Evolutionary conservation across 2,329 filamentous ascomycete genomes (phyloP).

Genomic region (Coniochaeta hoffmannii): DNA sequence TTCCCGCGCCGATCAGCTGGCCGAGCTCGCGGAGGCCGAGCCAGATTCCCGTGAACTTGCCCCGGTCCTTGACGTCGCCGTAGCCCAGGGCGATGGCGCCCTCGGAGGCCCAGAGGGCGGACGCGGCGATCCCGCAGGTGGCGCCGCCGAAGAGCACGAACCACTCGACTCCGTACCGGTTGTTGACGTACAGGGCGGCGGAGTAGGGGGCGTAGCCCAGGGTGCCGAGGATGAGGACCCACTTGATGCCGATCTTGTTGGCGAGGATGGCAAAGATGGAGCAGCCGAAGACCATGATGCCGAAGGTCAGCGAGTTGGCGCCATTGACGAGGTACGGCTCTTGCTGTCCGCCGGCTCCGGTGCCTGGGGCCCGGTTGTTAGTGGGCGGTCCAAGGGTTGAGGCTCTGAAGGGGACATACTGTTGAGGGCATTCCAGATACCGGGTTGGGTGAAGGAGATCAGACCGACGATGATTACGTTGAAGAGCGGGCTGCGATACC

Average conservation of each 20-base stretch:
- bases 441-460: constrained; percentile 36
- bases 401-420: constrained; percentile 12
- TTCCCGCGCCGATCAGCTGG: constrained; percentile 42
- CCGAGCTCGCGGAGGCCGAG: constrained; percentile 44
- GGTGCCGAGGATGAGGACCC: constrained; percentile 32
- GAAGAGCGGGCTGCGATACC: constrained; percentile 37
- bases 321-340: constrained; percentile 30
- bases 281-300: constrained; percentile 38
- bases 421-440: constrained; percentile 40
- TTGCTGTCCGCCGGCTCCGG: constrained; percentile 26
- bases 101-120: constrained; percentile 27
- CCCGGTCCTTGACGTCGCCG: constrained; percentile 35
- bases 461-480: constrained; percentile 36
- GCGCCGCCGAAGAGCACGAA: constrained; percentile 34
- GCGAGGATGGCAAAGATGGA: constrained; percentile 30
- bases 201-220: constrained; percentile 35
- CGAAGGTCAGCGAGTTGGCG: constrained; percentile 33
- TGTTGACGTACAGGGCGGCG: constrained; percentile 34
- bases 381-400: not conserved
- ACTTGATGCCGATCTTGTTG: constrained; percentile 33
- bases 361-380: not conserved
- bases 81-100: constrained; percentile 32
- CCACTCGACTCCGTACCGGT: constrained; percentile 33
- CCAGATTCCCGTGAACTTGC: constrained; percentile 41
- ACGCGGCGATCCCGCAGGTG: constrained; percentile 31